Base-by-base conservation (phyloP, 805 yeast genomes). In the Saccharomycopsis guyanensis region DNA sequence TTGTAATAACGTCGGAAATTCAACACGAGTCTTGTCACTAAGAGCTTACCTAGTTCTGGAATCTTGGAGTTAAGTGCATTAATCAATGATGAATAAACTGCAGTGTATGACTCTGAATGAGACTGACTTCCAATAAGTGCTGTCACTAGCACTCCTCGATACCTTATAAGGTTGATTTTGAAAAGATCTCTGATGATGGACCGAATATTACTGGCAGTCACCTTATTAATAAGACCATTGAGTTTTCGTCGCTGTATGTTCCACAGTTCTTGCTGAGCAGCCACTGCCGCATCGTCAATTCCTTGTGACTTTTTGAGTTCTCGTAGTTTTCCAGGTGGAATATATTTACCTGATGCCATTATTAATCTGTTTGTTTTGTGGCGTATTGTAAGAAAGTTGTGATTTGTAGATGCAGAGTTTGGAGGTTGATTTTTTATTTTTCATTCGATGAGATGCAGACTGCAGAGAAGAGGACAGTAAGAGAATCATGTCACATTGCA, bases 11-110 rank as follows among this genome's bases (percentile, higher is more conserved):
- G 68, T 38, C 80, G 71, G 61, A 86, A 85, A 47, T 71, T 78
- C 3, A 78, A 55, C 1, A 82, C 65, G 23, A 81, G 60, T 50
- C 93, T 66, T 6, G 69, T 57, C 0, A 71, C 59, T 27, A 84
- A 52, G 3, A 81, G 59, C 46, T 72, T 72, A 2, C 95, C 95
- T 15, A 86, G 63, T 31, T 73, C 73, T 0, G 94, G 93, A 3
- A 85, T 59, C 53, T 81, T 76, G 3, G 83, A 72, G 60, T 84
- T 82, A 8, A 87, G 43, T 0, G 81, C 70, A 1, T 81, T 70
- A 0, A 75, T 69, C 31, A 87, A 55, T 0, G 83, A 65, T 0
- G 88, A 77, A 54, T 73, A 80, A 1, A 72, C 69, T 0, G 75
- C 61, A 0, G 83, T 70, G 49, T 60, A 65, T 0, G 65, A 53